Percentiles rank a stretch among this genome's conserved stretches.
phyloP scores from a whole-genome alignment of 192 early-diverging fungal genomes.

The Entophlyctis luteolus region DNA sequence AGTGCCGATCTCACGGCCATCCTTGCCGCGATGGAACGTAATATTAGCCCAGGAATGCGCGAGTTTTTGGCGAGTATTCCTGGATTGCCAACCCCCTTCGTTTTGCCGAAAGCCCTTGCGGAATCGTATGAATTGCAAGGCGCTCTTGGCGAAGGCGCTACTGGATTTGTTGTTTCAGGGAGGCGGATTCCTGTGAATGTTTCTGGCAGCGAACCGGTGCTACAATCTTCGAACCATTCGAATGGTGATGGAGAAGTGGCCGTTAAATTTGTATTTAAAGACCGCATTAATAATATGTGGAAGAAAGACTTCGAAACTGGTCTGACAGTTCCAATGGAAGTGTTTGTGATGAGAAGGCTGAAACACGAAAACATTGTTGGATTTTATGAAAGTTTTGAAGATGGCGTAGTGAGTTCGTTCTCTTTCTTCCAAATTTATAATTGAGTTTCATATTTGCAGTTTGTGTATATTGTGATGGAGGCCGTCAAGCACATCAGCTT shows the following conservation, averaged over 20 bases:
- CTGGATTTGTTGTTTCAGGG: slow-evolving; percentile 17
- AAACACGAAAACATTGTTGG: slow-evolving; percentile 44
- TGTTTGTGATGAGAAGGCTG: slow-evolving; percentile 61
- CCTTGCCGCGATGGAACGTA: too few species aligned
- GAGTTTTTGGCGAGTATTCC: slow-evolving; percentile 2
- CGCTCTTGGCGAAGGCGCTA: slow-evolving; percentile 18
- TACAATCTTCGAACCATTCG: neutral
- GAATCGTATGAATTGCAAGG: neutral
- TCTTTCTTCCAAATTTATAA: neutral
- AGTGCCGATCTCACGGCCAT: too few species aligned
- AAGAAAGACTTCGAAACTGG: slow-evolving; percentile 60
- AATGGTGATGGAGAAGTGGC: slow-evolving; percentile 45
- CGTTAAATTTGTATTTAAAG: slow-evolving; percentile 64
- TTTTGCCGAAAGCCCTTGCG: neutral
- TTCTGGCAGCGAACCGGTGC: slow-evolving; percentile 62
- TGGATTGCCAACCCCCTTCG: neutral
- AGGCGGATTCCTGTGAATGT: slow-evolving; percentile 11
- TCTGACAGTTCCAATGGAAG: slow-evolving; percentile 66
- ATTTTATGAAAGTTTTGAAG: slow-evolving; percentile 70
- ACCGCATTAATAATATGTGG: slow-evolving; percentile 63
- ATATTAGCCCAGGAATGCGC: neutral
- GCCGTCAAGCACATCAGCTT: slow-evolving; percentile 23
- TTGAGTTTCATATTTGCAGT: slow-evolving; percentile 1
- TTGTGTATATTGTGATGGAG: slow-evolving; percentile 48
- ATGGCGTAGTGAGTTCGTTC: slow-evolving; percentile 33